These are phyloP conservation scores for Multifurca ochricompacta DNA, from an alignment of 768 basidiomycete species.

Conservation along the genomic window DNA sequence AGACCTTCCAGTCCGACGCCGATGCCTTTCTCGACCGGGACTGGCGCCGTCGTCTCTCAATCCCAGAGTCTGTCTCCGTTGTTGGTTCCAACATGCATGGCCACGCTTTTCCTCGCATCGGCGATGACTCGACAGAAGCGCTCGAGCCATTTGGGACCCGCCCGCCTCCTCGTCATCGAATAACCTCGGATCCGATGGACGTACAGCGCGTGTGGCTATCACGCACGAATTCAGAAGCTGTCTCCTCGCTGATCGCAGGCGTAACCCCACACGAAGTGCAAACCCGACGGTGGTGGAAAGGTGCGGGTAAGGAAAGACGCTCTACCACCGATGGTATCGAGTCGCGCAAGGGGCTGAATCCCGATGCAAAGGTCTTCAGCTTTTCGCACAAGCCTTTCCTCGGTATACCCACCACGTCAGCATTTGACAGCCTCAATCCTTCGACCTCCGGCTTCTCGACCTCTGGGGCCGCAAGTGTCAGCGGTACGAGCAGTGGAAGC, in stretches of 20 bases:
- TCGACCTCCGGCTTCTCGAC: conserved; percentile 3
- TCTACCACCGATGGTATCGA: conserved; percentile 32
- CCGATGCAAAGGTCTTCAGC: conserved; percentile 79
- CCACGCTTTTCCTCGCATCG: conserved; percentile 18
- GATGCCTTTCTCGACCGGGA: conserved; percentile 46
- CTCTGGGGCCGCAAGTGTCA: not conserved
- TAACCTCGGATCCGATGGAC: conserved; percentile 24
- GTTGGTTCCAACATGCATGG: conserved; percentile 17
- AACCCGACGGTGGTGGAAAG: conserved; percentile 7
- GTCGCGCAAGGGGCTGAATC: conserved; percentile 62
- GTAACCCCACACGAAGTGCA: conserved; percentile 15
- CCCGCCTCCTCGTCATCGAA: conserved; percentile 24
- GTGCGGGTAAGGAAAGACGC: conserved; percentile 11
- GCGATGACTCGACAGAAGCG: conserved; percentile 29
- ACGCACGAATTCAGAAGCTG: conserved; percentile 22
- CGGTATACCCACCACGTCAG: conserved; percentile 12
- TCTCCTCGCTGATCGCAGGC: conserved; percentile 18
- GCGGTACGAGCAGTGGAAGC: not conserved
- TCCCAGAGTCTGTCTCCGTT: conserved; percentile 14
- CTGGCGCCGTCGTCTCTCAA: conserved; percentile 32
- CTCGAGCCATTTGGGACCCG: conserved; percentile 44
- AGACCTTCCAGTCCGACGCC: conserved; percentile 46
- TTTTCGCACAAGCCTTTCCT: conserved; percentile 31
- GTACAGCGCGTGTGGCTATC: conserved; percentile 20
- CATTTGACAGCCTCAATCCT: conserved; percentile 21